Evolutionary conservation across 2,329 filamentous ascomycete genomes (phyloP), one percentile per base, ranked within the genome.

Genomic region (Pyricularia sp.): DNA sequence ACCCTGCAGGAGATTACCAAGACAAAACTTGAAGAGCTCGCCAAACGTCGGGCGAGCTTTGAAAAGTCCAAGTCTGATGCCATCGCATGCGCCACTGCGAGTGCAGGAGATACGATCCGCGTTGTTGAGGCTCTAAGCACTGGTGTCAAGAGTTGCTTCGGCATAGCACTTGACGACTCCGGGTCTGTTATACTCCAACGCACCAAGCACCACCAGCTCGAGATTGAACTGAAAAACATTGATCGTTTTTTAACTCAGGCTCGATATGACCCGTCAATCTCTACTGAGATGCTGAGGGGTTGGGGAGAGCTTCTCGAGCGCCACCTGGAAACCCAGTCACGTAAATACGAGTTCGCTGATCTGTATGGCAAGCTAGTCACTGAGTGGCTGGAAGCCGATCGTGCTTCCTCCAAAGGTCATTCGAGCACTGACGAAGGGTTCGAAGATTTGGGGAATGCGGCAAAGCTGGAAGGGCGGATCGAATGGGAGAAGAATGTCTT

Each of bases 281-380:
- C 81, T 0, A 17, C 67, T 1, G 73, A 73, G 64, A 76, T 77
- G 68, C 55, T 81, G 36, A 67, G 70, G 2, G 69, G 72, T 1
- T 81, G 78, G 77, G 77, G 81, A 68, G 68, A 73, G 26, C 75
- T 76, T 1, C 74, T 83, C 11, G 72, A 79, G n/a, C 73, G 74
- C 2, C 76, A 81, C 55, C 73, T 84, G 14, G 73, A 81, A 25
- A 77, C 75, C 55, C 79, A 81, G 67, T 80, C 80, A 7, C 77
- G 79, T 20, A 81, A 79, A 70, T 82, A 80, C 68, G 73, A 79
- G 67, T 82, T 81, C 64, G 81, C 82, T 0, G 78, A 79, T 10
- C 75, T 84, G 2, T 83, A 83, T 63, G 81, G 79, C 2, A 76
- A 81, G 65, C 76, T 84, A 4, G 81, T 83, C n/a, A 83, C 78